Evolutionary conservation across 495 filamentous ascomycete species (phyloP).

Genomic region (Venustampulla echinocandica): DNA sequence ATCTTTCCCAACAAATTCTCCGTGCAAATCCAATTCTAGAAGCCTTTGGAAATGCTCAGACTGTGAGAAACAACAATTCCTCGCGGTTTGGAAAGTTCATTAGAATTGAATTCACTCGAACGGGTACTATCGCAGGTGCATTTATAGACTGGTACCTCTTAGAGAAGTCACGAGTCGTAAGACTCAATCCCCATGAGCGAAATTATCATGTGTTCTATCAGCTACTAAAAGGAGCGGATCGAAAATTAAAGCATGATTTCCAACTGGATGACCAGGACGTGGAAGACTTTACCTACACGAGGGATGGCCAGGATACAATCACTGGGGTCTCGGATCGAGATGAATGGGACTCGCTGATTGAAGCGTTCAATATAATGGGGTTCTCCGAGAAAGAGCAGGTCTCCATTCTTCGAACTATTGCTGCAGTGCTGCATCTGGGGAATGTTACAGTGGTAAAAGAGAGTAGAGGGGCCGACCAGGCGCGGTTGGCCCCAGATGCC

Average conservation of each 20-base stretch:
- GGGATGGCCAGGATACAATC: constrained; percentile 83
- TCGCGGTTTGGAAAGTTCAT: constrained; percentile 99
- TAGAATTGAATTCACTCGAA: constrained; percentile 85
- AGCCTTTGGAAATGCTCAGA: constrained; percentile 97
- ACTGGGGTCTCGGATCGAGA: constrained; percentile 82
- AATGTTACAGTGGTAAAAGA: constrained; percentile 86
- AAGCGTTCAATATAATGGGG: constrained; percentile 91
- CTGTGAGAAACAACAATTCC: constrained; percentile 96
- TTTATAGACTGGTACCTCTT: constrained; percentile 98
- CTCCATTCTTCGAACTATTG: constrained; percentile 76
- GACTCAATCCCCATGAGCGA: constrained; percentile 73
- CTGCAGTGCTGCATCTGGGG: constrained; percentile 86
- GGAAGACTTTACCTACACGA: constrained; percentile 85
- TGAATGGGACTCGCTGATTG: constrained; percentile 83
- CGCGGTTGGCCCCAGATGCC: constrained; percentile 65
- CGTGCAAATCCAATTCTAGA: constrained; percentile 96
- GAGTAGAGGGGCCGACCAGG: constrained; percentile 84
- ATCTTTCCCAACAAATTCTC: constrained; percentile 93
- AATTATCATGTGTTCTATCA: constrained; percentile 99
- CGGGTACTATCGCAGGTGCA: constrained; percentile 88
- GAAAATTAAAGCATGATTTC: constrained; percentile 61
- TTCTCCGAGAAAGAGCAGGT: constrained; percentile 81
- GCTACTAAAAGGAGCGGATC: constrained; percentile 74
- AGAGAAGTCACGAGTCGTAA: constrained; percentile 93
- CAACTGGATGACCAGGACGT: constrained; percentile 63